Base-by-base conservation (phyloP, 306 rosid species). In the Canavalia gladiata region DNA sequence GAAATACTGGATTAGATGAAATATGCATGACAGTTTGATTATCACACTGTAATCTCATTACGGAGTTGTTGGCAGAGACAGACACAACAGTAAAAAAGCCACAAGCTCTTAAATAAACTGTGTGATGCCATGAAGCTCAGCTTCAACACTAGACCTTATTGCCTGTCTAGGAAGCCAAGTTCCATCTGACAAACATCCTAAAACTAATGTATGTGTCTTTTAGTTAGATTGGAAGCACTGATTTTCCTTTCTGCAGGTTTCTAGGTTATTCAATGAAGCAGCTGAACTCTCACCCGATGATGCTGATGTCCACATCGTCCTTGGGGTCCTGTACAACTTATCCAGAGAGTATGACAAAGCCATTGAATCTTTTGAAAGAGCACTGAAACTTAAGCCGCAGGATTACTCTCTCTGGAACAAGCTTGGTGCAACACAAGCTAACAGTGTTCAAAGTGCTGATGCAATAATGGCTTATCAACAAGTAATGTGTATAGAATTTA, bases 351-450 rank as follows among this genome's bases (percentile, higher is more conserved):
- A 87, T 86, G 99, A 93, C 85, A 92, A 86, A 88, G 99, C 99
- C 77, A 90, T 95, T 68, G 86, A 74, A 31, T 89, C 98, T 84
- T 93, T 95, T 83, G 89, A 88, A 84, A 90, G 90, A 66, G 99
- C 99, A 63, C 86, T 95, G 84, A 92, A 90, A 86, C 91, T 95
- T 78, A 92, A 92, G 85, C 98, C 99, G 0, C 93, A 89, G 9
- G 99, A 95, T 85, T 95, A 95, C 86, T 95, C 99, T 84, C 94
- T 95, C 37, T 95, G 99, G 99, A 95, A 95, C 91, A 95, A 95
- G 94, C 96, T 95, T 82, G 99, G 99, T 82, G 99, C 99, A 71
- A 93, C 99, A 65, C 98, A 95, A 83, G 99, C 99, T 56, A 95
- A 95, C 87, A 95, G 99, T 82, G 86, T 95, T 78, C 99, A 93